Base-by-base conservation (phyloP, 805 yeast genomes). In the Cyberlindnera euphorbiae region DNA sequence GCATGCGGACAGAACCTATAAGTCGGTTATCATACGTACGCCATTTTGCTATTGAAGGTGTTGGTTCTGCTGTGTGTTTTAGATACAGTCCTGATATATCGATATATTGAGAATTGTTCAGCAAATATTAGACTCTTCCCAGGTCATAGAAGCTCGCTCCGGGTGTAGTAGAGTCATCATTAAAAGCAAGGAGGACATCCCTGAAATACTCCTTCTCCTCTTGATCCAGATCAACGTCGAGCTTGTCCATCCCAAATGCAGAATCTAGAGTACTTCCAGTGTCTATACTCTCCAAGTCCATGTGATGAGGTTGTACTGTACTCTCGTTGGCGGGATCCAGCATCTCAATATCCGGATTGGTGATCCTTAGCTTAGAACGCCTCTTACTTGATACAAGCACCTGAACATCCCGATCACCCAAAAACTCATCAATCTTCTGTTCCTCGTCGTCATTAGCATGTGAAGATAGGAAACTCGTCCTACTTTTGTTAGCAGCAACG, bases 341-440 rank as follows among this genome's bases (percentile, higher is more conserved):
- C 8, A 17, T 5, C 17, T 50, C 56, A 11, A 44, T n/a, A 19
- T 19, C 22, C 22, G 22, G 22, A 9, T 19, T 19, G 22, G 22
- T 19, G 22, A 82, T 75, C 24, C 82, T 56, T 29, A 82, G 60
- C 35, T 70, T 69, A 1, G 81, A 69, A 39, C 84, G 62, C 46
- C 87, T 62, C 50, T 73, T 75, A 12, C 83, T 75, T 41, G 82
- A 73, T 7, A 82, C 87, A 41, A 82, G 58, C 8, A 82, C 82
- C 55, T 82, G 89, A 2, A 79, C 89, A 44, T 82, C 88, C 45
- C 79, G 52, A 21, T 66, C 63, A 14, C 66, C 67, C 36, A 74
- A 68, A 11, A 68, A 59, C 15, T 67, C 66, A 25, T 64, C 69
- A 17, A 58, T 65, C 33, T 62, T 64, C 17, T 46, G 49, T 25